Evolutionary conservation across 169 alveolate species (phyloP), one percentile per base, ranked within the genome.

Genomic region (Cryptosporidium tyzzeri): DNA sequence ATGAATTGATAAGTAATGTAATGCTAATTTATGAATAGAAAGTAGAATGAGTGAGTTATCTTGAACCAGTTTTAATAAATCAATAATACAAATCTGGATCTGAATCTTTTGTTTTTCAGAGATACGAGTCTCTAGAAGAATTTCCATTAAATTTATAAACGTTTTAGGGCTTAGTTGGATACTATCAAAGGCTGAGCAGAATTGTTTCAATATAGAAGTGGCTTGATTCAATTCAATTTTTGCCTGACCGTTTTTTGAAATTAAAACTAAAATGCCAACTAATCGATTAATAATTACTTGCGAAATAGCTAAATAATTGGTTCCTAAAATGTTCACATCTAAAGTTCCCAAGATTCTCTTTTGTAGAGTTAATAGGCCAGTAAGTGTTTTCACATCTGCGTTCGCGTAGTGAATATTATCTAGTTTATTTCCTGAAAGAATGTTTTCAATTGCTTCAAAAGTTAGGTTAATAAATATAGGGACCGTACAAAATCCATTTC

Each of bases 301-400:
- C 1, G 89, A 80, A 14, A 80, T 48, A 1, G 62, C 23, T 44
- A 48, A 12, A 80, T 62, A 62, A 37, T 80, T 80, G 2, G 39
- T 48, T 18, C 89, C 89, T 29, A 80, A 67, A 41, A 80, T 8
- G 16, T 80, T 62, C 75, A 80, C 65, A 48, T 80, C 89, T 68
- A 80, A 31, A 10, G 29, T 29, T 26, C 59, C 89, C 12, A 80
- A 7, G n/a, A 80, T 18, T 26, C 14, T 80, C 26, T 44, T 80
- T 61, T 29, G 89, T 21, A 80, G 33, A 6, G 41, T 53, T n/a
- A 80, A 62, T 8, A 80, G 89, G 23, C 89, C 89, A 26, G 5
- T 21, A n/a, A 80, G 67, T 1, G 68, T 62, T 44, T 65, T 58
- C 4, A 55, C 44, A 37, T 55, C 62, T 58, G 39, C 39, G 10